Evolutionary conservation across 2,329 filamentous ascomycete species (phyloP).

Genomic region (Ascosphaera apis): DNA sequence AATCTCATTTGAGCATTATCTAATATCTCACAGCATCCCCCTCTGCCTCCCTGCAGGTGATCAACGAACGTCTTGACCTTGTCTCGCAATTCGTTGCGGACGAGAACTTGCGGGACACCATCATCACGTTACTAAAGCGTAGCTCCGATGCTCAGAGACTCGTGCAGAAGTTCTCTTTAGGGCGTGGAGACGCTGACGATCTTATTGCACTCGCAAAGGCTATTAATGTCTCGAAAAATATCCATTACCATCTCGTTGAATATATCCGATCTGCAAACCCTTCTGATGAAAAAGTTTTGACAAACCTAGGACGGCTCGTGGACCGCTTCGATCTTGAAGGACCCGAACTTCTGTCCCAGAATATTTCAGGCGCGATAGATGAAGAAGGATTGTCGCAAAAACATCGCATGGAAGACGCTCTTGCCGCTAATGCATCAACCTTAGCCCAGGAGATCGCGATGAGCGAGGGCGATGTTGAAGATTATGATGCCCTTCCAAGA

Average conservation of each 20-base stretch:
- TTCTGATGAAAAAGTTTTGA: constrained; percentile 13
- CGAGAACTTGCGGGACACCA: constrained; percentile 43
- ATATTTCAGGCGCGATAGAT: constrained; percentile 62
- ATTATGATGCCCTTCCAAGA: constrained; percentile 33
- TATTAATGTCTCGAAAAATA: constrained; percentile 47
- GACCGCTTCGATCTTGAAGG: constrained; percentile 29
- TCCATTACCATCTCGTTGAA: constrained; percentile 20
- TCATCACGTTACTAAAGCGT: constrained; percentile 43
- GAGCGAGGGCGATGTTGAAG: constrained; percentile 38
- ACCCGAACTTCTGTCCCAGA: constrained; percentile 43
- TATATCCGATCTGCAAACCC: constrained; percentile 7
- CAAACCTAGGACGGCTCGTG: constrained; percentile 12
- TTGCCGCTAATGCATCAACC: constrained; percentile 45
- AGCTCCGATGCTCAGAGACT: constrained; percentile 74
- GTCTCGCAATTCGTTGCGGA: constrained; percentile 51
- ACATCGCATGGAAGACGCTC: constrained; percentile 52
- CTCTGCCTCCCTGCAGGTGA: constrained; percentile 62
- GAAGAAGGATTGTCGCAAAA: constrained; percentile 72
- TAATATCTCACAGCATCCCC: constrained; percentile 36
- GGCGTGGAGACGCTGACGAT: constrained; percentile 79
- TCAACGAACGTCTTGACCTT: constrained; percentile 58
- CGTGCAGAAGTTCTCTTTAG: constrained; percentile 82
- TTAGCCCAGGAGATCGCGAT: constrained; percentile 50
- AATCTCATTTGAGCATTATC: neutral
- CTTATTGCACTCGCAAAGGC: constrained; percentile 64